Conservation (phyloP, 2,329 filamentous ascomycete species). For the Aurifilum marmelostoma region DNA sequence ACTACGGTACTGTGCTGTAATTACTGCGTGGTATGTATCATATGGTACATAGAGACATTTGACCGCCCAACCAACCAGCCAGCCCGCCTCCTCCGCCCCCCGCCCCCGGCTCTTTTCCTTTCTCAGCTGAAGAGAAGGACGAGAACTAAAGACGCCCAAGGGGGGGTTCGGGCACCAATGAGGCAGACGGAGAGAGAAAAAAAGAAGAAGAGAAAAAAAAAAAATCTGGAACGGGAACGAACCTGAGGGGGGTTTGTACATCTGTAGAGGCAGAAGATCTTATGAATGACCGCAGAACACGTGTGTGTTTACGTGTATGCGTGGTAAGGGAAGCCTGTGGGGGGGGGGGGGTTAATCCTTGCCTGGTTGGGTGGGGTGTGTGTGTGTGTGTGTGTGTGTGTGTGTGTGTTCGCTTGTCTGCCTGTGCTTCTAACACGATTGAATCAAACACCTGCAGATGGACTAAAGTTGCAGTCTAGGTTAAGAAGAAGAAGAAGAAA, state of each 20-base stretch:
- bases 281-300: neutral
- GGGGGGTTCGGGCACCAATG: conserved; percentile 3
- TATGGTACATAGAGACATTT: neutral
- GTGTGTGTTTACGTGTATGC: neutral
- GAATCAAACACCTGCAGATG: neutral
- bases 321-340: too few relatives aligned
- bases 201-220: too few relatives aligned
- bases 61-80: too few relatives aligned
- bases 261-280: neutral
- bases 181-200: neutral
- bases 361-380: neutral
- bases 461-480: neutral
- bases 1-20: neutral
- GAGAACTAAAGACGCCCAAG: neutral
- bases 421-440: neutral
- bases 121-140: neutral
- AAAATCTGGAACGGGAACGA: too few relatives aligned
- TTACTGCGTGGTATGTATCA: neutral
- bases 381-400: too few relatives aligned
- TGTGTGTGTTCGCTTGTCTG: too few relatives aligned
- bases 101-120: neutral
- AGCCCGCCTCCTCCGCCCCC: too few relatives aligned
- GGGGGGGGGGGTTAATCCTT: neutral
- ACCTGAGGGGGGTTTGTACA: neutral
- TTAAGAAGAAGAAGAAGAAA: neutral